Percentiles rank a stretch among this genome's conserved stretches.
Evolutionary conservation across 2,329 filamentous ascomycete genomes (phyloP).

Genomic region (Bipolaris cookei): DNA sequence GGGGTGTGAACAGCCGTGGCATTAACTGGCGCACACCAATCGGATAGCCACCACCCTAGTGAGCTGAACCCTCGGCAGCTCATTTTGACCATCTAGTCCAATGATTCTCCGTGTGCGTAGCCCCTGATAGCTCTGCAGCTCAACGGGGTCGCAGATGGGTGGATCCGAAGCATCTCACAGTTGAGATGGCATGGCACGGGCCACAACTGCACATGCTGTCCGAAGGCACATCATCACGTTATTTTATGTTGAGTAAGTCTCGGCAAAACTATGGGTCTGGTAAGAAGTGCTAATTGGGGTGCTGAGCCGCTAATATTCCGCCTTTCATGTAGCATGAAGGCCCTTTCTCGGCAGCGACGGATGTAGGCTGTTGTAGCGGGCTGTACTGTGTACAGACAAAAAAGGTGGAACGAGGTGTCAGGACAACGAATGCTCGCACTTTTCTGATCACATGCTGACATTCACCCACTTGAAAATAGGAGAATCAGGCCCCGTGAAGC

Average conservation of each 20-base stretch:
- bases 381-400: neutral
- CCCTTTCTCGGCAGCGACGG: slow-evolving; percentile 15
- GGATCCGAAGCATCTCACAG: slow-evolving; percentile 17
- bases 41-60: slow-evolving; percentile 15
- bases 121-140: slow-evolving; percentile 24
- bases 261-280: slow-evolving; percentile 21
- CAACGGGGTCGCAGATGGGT: slow-evolving; percentile 29
- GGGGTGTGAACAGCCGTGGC: slow-evolving; percentile 16
- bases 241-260: slow-evolving; percentile 27
- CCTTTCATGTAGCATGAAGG: slow-evolving; percentile 5
- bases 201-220: slow-evolving; percentile 8
- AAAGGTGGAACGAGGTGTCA: slow-evolving; percentile 2
- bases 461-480: slow-evolving; percentile 3
- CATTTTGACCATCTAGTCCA: slow-evolving; percentile 16
- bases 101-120: slow-evolving; percentile 12
- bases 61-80: slow-evolving; percentile 23
- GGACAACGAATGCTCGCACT: slow-evolving; percentile 3
- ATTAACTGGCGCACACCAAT: slow-evolving; percentile 25
- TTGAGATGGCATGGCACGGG: slow-evolving; percentile 17
- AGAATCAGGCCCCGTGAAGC: slow-evolving; percentile 10
- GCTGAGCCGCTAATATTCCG: slow-evolving; percentile 15
- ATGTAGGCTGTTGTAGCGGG: slow-evolving; percentile 21
- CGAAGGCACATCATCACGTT: slow-evolving; percentile 20
- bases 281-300: slow-evolving; percentile 4
- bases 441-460: slow-evolving; percentile 14